Percentiles rank a stretch among this genome's conserved stretches.
phyloP scores from a whole-genome alignment of 2,329 filamentous ascomycete genomes.

The Torrubiella hemipterigena region DNA sequence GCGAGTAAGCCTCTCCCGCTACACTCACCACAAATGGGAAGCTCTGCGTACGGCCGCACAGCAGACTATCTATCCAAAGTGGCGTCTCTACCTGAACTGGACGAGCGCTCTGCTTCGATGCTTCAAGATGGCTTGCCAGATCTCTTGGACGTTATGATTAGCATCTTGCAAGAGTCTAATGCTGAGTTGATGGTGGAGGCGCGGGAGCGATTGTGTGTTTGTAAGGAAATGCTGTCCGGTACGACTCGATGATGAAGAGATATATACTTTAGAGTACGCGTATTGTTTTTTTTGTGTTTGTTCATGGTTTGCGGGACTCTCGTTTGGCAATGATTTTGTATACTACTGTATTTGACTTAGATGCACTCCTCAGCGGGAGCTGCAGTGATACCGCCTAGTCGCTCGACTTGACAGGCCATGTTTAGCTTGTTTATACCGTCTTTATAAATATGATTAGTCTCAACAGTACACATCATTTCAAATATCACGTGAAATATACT shows the following conservation, averaged over 20 bases:
- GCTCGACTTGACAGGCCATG: no score
- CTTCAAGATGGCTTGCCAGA: slow-evolving; percentile 44
- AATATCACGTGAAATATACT: no score
- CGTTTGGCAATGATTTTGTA: no score
- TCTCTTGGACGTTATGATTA: slow-evolving; percentile 29
- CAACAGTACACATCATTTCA: no score
- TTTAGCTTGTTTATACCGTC: no score
- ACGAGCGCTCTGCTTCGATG: slow-evolving; percentile 52
- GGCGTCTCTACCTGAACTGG: slow-evolving; percentile 58
- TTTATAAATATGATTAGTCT: no score
- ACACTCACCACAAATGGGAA: slow-evolving; percentile 30
- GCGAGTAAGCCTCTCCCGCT: slow-evolving; percentile 31
- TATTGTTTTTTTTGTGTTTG: not conserved
- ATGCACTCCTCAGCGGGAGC: no score
- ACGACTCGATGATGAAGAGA: not conserved
- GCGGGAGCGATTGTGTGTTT: slow-evolving; percentile 55
- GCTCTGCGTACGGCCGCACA: slow-evolving; percentile 21
- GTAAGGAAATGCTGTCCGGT: slow-evolving; percentile 22
- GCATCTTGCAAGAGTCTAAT: slow-evolving; percentile 29
- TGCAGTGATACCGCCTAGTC: no score
- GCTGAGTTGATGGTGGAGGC: slow-evolving; percentile 71
- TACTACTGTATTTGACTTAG: no score
- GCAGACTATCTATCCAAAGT: slow-evolving; percentile 44
- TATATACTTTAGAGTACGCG: not conserved
- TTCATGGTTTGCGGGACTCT: no score